These are phyloP conservation scores for Cardamine occulta DNA, from an alignment of 345 rosid genomes.

Conservation along the genomic window DNA sequence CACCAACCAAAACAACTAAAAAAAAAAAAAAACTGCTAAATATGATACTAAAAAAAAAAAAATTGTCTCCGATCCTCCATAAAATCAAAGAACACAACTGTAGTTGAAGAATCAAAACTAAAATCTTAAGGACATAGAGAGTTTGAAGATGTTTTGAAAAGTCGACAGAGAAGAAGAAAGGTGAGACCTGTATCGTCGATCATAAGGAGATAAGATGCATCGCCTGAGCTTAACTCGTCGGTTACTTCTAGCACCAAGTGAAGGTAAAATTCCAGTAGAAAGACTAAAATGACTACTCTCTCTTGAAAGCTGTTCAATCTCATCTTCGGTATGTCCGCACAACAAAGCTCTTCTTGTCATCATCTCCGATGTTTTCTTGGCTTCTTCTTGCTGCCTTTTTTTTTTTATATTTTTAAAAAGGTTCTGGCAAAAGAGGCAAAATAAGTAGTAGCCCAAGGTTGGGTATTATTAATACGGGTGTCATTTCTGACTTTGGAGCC, in stretches of 20 bases:
- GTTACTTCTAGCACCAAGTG: conserved; percentile 88
- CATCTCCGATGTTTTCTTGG: not conserved
- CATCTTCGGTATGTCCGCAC: conserved; percentile 49
- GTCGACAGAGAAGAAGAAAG: not conserved
- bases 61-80: not conserved
- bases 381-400: not conserved
- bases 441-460: not conserved
- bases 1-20: not conserved
- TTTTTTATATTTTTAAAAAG: not conserved
- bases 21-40: not conserved
- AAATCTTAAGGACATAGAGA: not conserved
- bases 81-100: not conserved
- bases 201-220: conserved; percentile 74
- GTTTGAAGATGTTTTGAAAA: not conserved
- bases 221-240: conserved; percentile 69
- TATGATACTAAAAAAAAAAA: not conserved
- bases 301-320: conserved; percentile 76
- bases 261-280: conserved; percentile 78
- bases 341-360: conserved; percentile 17
- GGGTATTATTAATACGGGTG: conserved; percentile 6
- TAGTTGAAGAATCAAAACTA: not conserved
- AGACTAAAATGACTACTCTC: conserved; percentile 91
- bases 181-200: conserved; percentile 78
- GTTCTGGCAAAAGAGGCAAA: conserved; percentile 6
- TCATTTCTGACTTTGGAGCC: conserved; percentile 39